A percentile compares a stretch with the other conserved stretches of the same genome.
Evolutionary conservation across 1,284 basidiomycete genomes (phyloP).

Genomic region (Singerocomus inundabilis): DNA sequence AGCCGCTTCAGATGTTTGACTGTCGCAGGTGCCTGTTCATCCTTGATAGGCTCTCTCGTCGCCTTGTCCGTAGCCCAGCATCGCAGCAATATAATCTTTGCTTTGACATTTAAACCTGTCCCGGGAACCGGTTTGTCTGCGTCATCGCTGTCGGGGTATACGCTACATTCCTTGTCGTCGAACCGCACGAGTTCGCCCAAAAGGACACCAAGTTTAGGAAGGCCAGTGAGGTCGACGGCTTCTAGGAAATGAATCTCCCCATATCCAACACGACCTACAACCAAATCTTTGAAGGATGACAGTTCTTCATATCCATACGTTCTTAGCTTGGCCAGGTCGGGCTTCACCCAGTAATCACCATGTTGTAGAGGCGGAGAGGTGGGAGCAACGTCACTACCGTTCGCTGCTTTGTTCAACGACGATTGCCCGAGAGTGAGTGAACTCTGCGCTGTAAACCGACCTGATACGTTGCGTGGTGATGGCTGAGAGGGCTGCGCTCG

Average conservation of each 20-base stretch:
- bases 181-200: conserved; percentile 89
- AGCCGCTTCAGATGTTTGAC: conserved; percentile 82
- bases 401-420: conserved; percentile 16
- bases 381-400: conserved; percentile 35
- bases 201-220: conserved; percentile 78
- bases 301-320: conserved; percentile 73
- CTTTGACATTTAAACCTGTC: conserved; percentile 86
- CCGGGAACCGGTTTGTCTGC: conserved; percentile 81
- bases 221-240: conserved; percentile 88
- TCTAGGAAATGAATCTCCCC: conserved; percentile 91
- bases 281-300: conserved; percentile 67
- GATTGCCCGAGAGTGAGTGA: conserved; percentile 33
- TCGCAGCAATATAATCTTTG: conserved; percentile 74
- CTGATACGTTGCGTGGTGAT: conserved; percentile 42
- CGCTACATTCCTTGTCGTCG: conserved; percentile 87
- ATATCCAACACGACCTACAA: conserved; percentile 88
- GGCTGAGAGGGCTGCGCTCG: conserved; percentile 35
- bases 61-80: conserved; percentile 94
- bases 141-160: conserved; percentile 88
- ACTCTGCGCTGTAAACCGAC: conserved; percentile 50
- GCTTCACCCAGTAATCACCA: conserved; percentile 89
- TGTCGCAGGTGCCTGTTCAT: conserved; percentile 70
- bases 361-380: conserved; percentile 52
- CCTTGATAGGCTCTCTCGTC: conserved; percentile 87
- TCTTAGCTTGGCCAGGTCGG: conserved; percentile 70